phyloP scores from a whole-genome alignment of 805 yeast species.

The Peterozyma toletana region DNA sequence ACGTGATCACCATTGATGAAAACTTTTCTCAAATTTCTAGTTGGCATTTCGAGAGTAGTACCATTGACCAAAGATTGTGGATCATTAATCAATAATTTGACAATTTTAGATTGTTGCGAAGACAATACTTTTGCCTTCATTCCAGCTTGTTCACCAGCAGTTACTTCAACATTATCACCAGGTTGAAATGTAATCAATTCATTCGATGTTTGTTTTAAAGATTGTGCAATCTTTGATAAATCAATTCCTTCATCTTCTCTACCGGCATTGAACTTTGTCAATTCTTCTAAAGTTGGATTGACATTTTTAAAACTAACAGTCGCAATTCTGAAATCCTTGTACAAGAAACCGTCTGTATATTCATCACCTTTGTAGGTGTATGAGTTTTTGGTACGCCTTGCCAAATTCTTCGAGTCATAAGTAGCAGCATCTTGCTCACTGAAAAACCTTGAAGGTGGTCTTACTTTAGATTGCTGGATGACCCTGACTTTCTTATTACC shows the following conservation, averaged over 20 bases:
- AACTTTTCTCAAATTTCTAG: constrained; percentile 73
- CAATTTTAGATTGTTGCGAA: constrained; percentile 50
- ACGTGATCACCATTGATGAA: constrained; percentile 93
- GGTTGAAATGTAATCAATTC: constrained; percentile 68
- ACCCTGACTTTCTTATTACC: constrained; percentile 30
- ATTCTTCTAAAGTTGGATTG: constrained; percentile 82
- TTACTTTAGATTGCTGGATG: constrained; percentile 49
- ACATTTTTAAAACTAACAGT: constrained; percentile 73
- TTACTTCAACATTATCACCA: constrained; percentile 89
- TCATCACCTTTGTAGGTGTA: constrained; percentile 82
- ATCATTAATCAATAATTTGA: constrained; percentile 41
- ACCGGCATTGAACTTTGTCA: constrained; percentile 71
- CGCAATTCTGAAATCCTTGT: constrained; percentile 79
- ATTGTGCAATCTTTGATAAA: constrained; percentile 76
- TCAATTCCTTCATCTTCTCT: constrained; percentile 84
- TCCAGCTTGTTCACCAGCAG: constrained; percentile 90
- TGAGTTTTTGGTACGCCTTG: constrained; percentile 53
- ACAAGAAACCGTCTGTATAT: constrained; percentile 80
- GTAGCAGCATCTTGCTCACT: constrained; percentile 84
- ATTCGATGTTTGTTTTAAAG: constrained; percentile 60
- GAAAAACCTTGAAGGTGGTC: constrained; percentile 84
- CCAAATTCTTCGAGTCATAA: constrained; percentile 68
- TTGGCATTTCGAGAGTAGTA: constrained; percentile 69
- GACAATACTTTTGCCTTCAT: constrained; percentile 73
- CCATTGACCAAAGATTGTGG: constrained; percentile 53